Evolutionary conservation across 1,139 yeast genomes (phyloP).

Genomic region (Candida pseudoviswanathii): DNA sequence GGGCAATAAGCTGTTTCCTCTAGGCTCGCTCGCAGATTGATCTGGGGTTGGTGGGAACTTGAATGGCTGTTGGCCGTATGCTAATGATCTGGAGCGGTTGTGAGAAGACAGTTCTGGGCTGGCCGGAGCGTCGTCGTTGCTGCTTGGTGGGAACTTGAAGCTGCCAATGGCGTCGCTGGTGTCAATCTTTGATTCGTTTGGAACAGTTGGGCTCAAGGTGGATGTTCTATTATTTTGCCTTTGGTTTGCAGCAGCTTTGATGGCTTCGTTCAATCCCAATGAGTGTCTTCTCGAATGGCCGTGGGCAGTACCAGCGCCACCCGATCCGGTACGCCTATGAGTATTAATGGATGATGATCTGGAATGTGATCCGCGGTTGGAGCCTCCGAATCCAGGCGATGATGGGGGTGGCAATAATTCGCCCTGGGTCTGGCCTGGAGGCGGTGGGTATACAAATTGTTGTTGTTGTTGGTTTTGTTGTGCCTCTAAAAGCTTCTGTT

Average conservation of each 20-base stretch:
- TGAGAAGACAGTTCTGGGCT: conserved; percentile 27
- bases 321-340: conserved; percentile 44
- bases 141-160: conserved; percentile 36
- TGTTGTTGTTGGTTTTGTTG: conserved; percentile 54
- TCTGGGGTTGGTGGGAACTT: conserved; percentile 35
- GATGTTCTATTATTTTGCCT: conserved; percentile 56
- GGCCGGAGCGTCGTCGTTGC: conserved; percentile 14
- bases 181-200: conserved; percentile 13
- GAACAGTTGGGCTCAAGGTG: conserved; percentile 39
- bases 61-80: conserved; percentile 48
- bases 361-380: conserved; percentile 31
- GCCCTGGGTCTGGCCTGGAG: conserved; percentile 12
- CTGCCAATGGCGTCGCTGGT: conserved; percentile 28
- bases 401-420: conserved; percentile 35
- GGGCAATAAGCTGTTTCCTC: conserved; percentile 34
- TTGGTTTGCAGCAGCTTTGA: conserved; percentile 87
- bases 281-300: conserved; percentile 95
- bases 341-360: conserved; percentile 37
- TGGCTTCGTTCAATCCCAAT: conserved; percentile 91
- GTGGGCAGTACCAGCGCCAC: conserved; percentile 16
- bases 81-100: conserved; percentile 39
- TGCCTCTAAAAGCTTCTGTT: conserved; percentile 82
- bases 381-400: conserved; percentile 17
- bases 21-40: conserved; percentile 6
- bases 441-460: conserved; percentile 22